Evolutionary conservation across 2,329 filamentous ascomycete species (phyloP), one percentile per base, ranked within the genome.

Genomic region (Coniochaeta ligniaria): DNA sequence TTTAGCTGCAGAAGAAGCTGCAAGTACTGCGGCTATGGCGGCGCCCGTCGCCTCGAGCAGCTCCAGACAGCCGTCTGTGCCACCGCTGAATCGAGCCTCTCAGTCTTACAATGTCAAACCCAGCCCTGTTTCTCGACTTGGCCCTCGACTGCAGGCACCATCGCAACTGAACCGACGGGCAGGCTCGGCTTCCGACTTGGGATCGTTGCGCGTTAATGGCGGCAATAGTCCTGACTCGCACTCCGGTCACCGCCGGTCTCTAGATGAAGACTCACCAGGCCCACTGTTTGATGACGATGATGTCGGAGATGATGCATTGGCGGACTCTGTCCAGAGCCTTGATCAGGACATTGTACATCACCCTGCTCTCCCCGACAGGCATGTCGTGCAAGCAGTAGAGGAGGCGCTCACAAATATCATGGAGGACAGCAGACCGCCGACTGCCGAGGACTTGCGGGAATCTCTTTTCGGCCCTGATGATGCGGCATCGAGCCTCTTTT

Each of bases 371-470:
- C 88, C 89, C 6, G 89, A 96, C 68, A 90, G 84, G 0, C 84
- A 88, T 62, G 89, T 97, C 31, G 92, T 99, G 6, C 86, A 96
- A 74, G 94, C 92, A 3, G 94, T 99, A 83, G 93, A 98, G 72
- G 86, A 90, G 65, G 95, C 93, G 17, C 80, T 99, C 57, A 96
- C 90, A 65, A 90, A 93, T 64, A 99, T 99, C 63, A 90, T 99
- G 79, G 92, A 92, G 66, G 87, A 92, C 65, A 85, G 89, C 56
- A 86, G 80, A 36, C 82, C 82, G 16, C 76, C 89, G 57, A 85
- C 84, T 22, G 81, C 84, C 1, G 85, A 88, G 66, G 86, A 88
- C 64, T 73, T 88, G 17, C 78, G 85, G 45, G 83, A 83, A 17
- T 91, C 89, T 0, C 73, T 93, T 0, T 91, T 93, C 71, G 81